Conservation (phyloP, 805 yeast species). For the Cyberlindnera samutprakarnensis region DNA sequence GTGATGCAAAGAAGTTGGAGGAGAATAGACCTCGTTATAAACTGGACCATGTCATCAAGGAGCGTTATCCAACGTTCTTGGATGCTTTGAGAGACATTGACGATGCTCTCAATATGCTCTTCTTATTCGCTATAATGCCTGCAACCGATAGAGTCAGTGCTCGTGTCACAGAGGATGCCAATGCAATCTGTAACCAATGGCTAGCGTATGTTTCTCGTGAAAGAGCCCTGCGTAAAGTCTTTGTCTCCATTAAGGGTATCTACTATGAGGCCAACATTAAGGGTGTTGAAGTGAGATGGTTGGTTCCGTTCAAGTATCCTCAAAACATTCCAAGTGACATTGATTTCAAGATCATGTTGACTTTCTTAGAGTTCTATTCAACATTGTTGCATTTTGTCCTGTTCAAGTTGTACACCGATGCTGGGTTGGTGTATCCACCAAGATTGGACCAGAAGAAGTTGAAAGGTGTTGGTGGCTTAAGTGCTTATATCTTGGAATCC, state of each 20-base stretch:
- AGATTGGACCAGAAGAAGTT: slow-evolving; percentile 56
- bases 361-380: slow-evolving; percentile 92
- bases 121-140: slow-evolving; percentile 90
- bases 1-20: slow-evolving; percentile 82
- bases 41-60: slow-evolving; percentile 85
- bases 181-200: slow-evolving; percentile 87
- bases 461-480: slow-evolving; percentile 85
- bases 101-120: slow-evolving; percentile 92
- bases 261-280: slow-evolving; percentile 84
- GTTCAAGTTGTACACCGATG: slow-evolving; percentile 77
- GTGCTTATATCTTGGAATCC: slow-evolving; percentile 69
- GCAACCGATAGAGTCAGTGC: slow-evolving; percentile 80
- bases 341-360: slow-evolving; percentile 94
- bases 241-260: slow-evolving; percentile 95
- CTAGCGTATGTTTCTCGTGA: slow-evolving; percentile 86
- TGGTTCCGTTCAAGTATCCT: slow-evolving; percentile 95
- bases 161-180: slow-evolving; percentile 82
- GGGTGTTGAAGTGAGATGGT: slow-evolving; percentile 94
- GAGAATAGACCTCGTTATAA: slow-evolving; percentile 75
- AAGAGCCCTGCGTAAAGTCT: slow-evolving; percentile 74
- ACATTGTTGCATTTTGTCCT: slow-evolving; percentile 84
- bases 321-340: slow-evolving; percentile 90
- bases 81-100: slow-evolving; percentile 93
- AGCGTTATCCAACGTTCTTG: slow-evolving; percentile 87
- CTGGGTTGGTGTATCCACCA: slow-evolving; percentile 88